Conservation (phyloP, 768 basidiomycete genomes). For the Strobilomyces echinocephalus region DNA sequence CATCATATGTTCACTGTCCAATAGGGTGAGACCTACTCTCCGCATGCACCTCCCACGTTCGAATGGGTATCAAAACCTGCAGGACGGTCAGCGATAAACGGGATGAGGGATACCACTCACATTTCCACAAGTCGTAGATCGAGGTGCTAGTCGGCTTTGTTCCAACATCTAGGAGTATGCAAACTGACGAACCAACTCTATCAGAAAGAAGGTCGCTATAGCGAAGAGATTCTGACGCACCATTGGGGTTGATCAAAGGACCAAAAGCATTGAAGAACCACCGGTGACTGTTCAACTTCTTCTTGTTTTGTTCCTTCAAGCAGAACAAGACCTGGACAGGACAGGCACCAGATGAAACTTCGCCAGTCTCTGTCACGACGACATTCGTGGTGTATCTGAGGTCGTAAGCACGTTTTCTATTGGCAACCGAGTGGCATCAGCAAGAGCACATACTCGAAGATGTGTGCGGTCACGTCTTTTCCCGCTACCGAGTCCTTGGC, state of each 20-base stretch:
- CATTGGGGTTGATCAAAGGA: conserved; percentile 80
- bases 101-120: conserved; percentile 27
- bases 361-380: conserved; percentile 72
- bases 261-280: conserved; percentile 99
- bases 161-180: conserved; percentile 89
- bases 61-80: conserved; percentile 72
- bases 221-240: conserved; percentile 31
- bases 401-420: neutral
- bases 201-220: neutral
- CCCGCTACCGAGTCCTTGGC: conserved; percentile 85
- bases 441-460: conserved; percentile 70
- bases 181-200: conserved; percentile 45
- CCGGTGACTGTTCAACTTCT: conserved; percentile 92
- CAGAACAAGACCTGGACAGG: conserved; percentile 88
- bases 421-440: neutral
- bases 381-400: conserved; percentile 73
- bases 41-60: conserved; percentile 91
- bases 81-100: conserved; percentile 3
- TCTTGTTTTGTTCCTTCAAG: conserved; percentile 94
- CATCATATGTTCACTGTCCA: neutral
- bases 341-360: conserved; percentile 70
- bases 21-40: conserved; percentile 55
- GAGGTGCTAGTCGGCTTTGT: conserved; percentile 93
- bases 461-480: conserved; percentile 90
- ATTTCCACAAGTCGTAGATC: conserved; percentile 97